Evolutionary conservation across 495 filamentous ascomycete species (phyloP).

Genomic region (Penicillium bialowiezense): DNA sequence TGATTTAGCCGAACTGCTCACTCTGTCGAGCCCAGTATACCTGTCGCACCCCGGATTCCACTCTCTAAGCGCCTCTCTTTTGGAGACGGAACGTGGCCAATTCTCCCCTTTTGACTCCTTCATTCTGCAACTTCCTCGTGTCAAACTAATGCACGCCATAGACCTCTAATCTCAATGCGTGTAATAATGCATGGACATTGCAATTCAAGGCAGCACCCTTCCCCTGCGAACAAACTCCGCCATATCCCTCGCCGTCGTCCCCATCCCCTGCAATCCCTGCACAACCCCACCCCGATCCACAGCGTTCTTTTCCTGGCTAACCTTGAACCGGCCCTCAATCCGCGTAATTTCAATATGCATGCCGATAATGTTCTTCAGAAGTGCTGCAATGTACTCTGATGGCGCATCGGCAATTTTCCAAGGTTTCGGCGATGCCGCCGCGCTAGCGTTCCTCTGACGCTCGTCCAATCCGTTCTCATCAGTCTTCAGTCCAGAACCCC

Average conservation of each 20-base stretch:
- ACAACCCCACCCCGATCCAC: conserved; percentile 47
- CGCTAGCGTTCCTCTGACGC: conserved; percentile 8
- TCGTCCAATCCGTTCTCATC: not conserved
- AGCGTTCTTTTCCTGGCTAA: conserved; percentile 49
- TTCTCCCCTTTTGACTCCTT: not conserved
- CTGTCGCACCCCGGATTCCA: too few relatives aligned
- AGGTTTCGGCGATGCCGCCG: conserved; percentile 8
- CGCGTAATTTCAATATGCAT: conserved; percentile 43
- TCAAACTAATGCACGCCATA: not conserved
- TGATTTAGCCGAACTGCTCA: not conserved
- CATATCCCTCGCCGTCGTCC: conserved; percentile 14
- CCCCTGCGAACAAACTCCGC: conserved; percentile 16
- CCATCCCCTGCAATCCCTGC: conserved; percentile 38
- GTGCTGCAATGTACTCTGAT: conserved; percentile 35
- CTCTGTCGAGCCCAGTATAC: too few relatives aligned
- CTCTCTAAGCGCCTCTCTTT: conserved; percentile 11
- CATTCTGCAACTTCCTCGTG: too few relatives aligned
- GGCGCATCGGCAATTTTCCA: conserved; percentile 52
- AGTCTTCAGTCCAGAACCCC: not conserved
- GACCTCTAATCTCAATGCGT: not conserved
- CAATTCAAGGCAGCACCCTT: not conserved
- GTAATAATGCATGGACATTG: too few relatives aligned
- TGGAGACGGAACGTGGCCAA: conserved; percentile 10
- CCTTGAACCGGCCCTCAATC: conserved; percentile 52
- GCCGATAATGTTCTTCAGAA: conserved; percentile 52